Base-by-base conservation (phyloP, 768 basidiomycete genomes). In the Mycena polygramma region DNA sequence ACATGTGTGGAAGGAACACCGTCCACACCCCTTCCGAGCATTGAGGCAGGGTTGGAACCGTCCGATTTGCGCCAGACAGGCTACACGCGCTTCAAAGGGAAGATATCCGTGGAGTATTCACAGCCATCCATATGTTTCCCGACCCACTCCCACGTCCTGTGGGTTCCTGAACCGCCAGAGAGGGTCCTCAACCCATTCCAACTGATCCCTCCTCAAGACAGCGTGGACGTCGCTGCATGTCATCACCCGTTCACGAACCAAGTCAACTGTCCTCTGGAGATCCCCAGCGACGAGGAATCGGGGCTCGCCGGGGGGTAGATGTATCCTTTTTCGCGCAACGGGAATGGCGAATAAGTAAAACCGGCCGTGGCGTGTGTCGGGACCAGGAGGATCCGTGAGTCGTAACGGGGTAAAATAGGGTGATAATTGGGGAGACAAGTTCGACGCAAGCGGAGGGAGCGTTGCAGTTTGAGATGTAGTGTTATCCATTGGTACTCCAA, bases 261-360 rank as follows among this genome's bases (percentile, higher is more conserved):
- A 15, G 20, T 60, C 46, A 11, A 62, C n/a, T 9, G 39, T 19
- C 45, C 53, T 48, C 19, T 55, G 17, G 3, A 70, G 39, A 57
- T 70, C 69, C 7, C 48, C 63, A 10, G n/a, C 14, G 37, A 65
- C 58, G 9, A 70, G 63, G 9, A 43, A 52, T 17, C 41, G 45
- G 14, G 63, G 58, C 14, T 39, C 30, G 13, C 63, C 52, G 0
- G 63, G 69, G 7, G 53, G 53, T 3, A 62, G 17, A 14, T 66
- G 48, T 41, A 70, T 49, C 4, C 36, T 15, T 14, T 45, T 37
- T 8, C 69, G 63, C 15, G 60, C 59, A 10, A 66, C 69, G n/a
- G 69, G 69, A 39, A 70, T 57, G n/a, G 63, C 69, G 58, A 58
- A 70, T 10, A 70, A 41, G 53, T 55, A 61, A 52, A 70, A 70